A percentile compares a stretch with the other conserved stretches of the same genome.
phyloP scores from a whole-genome alignment of 768 basidiomycete genomes.

The Psilocybe cyanescens region DNA sequence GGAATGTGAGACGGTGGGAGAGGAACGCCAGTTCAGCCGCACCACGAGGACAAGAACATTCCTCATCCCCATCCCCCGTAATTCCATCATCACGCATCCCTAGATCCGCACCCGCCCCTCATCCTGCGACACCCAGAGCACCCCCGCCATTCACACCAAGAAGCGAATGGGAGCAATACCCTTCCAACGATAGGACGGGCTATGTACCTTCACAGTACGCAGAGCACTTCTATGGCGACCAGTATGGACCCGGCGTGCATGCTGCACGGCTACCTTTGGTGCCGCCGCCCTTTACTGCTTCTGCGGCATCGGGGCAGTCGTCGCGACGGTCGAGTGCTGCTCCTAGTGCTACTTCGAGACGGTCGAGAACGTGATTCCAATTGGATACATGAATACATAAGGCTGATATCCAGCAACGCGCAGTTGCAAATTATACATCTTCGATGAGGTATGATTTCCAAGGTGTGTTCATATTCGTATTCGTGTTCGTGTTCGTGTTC shows the following conservation, averaged over 20 bases:
- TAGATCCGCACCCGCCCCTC: not conserved
- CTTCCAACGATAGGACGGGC: not conserved
- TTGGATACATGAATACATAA: no score
- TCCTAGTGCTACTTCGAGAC: not conserved
- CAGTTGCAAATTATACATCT: no score
- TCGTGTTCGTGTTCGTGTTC: no score
- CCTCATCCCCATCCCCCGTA: not conserved
- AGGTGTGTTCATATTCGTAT: no score
- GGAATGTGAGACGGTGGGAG: no score
- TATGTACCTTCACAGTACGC: slow-evolving; percentile 19
- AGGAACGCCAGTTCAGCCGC: no score
- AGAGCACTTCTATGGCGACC: slow-evolving; percentile 20
- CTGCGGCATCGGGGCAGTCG: not conserved
- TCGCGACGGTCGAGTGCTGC: not conserved
- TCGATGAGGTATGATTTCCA: no score
- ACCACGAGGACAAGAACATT: not conserved
- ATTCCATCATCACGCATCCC: not conserved
- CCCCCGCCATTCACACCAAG: not conserved
- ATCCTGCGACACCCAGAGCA: not conserved
- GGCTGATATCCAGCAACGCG: no score
- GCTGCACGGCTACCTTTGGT: slow-evolving; percentile 13
- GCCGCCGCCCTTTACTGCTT: not conserved
- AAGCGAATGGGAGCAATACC: not conserved
- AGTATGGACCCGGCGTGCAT: slow-evolving; percentile 21
- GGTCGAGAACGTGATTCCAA: not conserved